These are phyloP conservation scores for Penicillium daleae DNA, from an alignment of 495 filamentous ascomycete genomes.

Conservation along the genomic window DNA sequence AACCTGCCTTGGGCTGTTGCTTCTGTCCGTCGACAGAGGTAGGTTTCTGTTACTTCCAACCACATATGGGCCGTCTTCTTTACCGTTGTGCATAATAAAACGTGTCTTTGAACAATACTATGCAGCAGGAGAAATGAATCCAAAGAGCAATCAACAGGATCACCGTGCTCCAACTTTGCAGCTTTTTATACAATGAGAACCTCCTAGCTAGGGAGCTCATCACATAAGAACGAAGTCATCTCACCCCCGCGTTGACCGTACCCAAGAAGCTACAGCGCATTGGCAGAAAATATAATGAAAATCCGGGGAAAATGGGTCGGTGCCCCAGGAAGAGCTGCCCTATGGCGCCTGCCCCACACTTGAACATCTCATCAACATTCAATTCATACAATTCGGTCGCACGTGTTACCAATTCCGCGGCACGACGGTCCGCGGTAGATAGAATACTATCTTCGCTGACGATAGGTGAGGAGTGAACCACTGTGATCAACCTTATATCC, in stretches of 20 bases:
- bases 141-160: neutral
- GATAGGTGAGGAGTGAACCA: neutral
- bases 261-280: neutral
- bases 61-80: neutral
- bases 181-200: neutral
- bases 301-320: neutral
- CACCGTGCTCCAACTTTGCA: neutral
- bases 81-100: neutral
- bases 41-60: conserved; percentile 5
- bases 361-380: neutral
- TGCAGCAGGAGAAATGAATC: neutral
- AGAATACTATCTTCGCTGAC: neutral
- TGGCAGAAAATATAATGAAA: neutral
- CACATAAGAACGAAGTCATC: neutral
- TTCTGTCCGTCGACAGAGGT: neutral
- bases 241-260: neutral
- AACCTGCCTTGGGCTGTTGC: neutral
- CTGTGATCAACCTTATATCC: conserved; percentile 1
- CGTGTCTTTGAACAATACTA: neutral
- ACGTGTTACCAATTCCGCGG: neutral
- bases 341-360: neutral
- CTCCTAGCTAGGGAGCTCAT: neutral
- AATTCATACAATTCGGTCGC: neutral
- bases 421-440: neutral
- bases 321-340: neutral